phyloP scores from a whole-genome alignment of 805 yeast species.

The Wickerhamiella alocasiicola region DNA sequence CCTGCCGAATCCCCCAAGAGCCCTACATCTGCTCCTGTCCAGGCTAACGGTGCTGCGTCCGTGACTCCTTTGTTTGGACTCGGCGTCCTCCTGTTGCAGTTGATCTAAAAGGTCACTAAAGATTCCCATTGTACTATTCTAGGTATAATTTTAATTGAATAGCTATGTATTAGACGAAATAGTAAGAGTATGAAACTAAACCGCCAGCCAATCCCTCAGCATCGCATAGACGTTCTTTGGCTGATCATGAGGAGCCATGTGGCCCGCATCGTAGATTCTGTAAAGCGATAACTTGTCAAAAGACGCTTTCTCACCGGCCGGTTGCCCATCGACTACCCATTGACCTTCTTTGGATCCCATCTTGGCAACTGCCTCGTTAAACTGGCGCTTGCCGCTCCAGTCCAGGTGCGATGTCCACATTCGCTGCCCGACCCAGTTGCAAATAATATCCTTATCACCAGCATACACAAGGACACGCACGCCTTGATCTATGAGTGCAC shows the following conservation, averaged over 20 bases:
- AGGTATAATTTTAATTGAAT: too few species aligned
- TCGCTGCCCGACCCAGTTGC: slow-evolving; percentile 91
- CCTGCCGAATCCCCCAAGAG: background rate
- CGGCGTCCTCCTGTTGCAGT: too few species aligned
- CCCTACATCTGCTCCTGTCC: too few species aligned
- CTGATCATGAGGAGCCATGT: slow-evolving; percentile 90
- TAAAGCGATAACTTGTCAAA: slow-evolving; percentile 63
- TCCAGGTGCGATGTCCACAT: slow-evolving; percentile 72
- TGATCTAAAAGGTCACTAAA: too few species aligned
- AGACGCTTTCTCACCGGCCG: slow-evolving; percentile 61
- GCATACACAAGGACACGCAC: too few species aligned
- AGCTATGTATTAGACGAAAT: too few species aligned
- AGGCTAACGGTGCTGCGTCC: too few species aligned
- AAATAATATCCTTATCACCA: slow-evolving; percentile 88
- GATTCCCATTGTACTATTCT: too few species aligned
- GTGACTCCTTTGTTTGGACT: too few species aligned
- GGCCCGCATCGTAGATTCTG: slow-evolving; percentile 83
- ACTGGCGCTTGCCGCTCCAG: slow-evolving; percentile 48
- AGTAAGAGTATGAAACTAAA: too few species aligned
- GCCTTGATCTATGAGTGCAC: too few species aligned
- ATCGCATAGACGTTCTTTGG: slow-evolving; percentile 65
- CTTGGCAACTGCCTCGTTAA: slow-evolving; percentile 31
- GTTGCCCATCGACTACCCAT: slow-evolving; percentile 31
- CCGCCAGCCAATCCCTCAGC: slow-evolving; percentile 86
- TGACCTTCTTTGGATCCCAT: too few species aligned